A percentile compares a stretch with the other conserved stretches of the same genome.
Conservation (phyloP, 345 rosid species). For the Gossypioides kirkii region DNA sequence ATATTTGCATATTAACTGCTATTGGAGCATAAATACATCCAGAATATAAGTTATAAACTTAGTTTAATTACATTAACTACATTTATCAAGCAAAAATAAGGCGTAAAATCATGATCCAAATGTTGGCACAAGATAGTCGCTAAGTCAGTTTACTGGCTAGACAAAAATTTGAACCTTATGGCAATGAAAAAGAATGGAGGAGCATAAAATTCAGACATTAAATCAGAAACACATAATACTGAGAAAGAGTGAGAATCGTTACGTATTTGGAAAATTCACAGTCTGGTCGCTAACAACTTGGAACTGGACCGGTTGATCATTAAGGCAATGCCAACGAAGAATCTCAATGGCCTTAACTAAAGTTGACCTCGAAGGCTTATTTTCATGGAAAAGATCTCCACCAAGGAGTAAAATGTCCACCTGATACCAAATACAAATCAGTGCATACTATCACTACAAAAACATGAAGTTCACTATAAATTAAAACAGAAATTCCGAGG, state of each 20-base stretch:
- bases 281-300: conserved; percentile 99
- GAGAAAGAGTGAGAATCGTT: conserved; percentile 19
- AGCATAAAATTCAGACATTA: not conserved
- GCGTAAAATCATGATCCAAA: not conserved
- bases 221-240: no score
- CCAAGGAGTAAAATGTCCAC: conserved; percentile 91
- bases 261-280: conserved; percentile 77
- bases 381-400: conserved; percentile 98
- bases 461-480: not conserved
- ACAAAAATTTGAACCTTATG: not conserved
- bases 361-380: conserved; percentile 93
- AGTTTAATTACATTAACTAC: not conserved
- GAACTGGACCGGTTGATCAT: conserved; percentile 84
- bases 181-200: not conserved
- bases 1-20: not conserved
- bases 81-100: not conserved
- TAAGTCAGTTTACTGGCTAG: not conserved
- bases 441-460: not conserved
- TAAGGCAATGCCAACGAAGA: conserved; percentile 91
- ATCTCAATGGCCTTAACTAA: conserved; percentile 92
- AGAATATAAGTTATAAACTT: not conserved
- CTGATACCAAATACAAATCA: conserved; percentile 34
- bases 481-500: not conserved
- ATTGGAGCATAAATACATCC: not conserved
- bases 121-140: not conserved